These are phyloP conservation scores for Tulasnella sp. DNA, from an alignment of 768 basidiomycete species.

Conservation along the genomic window DNA sequence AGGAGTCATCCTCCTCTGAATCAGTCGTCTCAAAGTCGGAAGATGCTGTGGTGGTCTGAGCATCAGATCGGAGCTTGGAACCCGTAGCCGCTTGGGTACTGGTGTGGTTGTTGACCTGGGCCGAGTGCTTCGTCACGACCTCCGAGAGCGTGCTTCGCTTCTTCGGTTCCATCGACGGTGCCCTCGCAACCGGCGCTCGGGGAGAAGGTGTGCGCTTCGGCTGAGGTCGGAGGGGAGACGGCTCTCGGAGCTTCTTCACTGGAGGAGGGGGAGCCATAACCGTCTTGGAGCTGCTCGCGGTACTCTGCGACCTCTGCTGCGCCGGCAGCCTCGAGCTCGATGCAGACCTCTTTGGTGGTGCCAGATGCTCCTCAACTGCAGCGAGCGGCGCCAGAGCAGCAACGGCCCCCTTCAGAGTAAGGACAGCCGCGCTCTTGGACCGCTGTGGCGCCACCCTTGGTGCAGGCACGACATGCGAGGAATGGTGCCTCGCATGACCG, in stretches of 20 bases:
- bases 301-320: neutral
- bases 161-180: neutral
- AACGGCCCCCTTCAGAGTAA: neutral
- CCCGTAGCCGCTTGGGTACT: neutral
- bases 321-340: too few species aligned
- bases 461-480: neutral
- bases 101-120: too few species aligned
- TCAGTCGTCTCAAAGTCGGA: slow-evolving; percentile 34
- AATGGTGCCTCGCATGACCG: slow-evolving; percentile 2
- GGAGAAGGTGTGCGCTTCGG: neutral
- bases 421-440: slow-evolving; percentile 5
- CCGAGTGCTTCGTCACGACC: too few species aligned
- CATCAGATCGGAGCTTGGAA: neutral
- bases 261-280: slow-evolving; percentile 1
- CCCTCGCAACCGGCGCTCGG: neutral
- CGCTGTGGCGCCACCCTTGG: neutral
- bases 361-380: neutral
- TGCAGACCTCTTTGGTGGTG: neutral
- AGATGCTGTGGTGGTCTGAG: slow-evolving; percentile 26
- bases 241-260: neutral
- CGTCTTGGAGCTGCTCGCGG: slow-evolving; percentile 9
- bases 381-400: neutral
- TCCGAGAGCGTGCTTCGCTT: neutral
- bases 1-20: slow-evolving; percentile 17
- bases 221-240: neutral